Percentiles rank a stretch among this genome's conserved stretches.
These are phyloP conservation scores for Coemansia sp. DNA, from an alignment of 192 early-diverging fungal species.

Conservation along the genomic window DNA sequence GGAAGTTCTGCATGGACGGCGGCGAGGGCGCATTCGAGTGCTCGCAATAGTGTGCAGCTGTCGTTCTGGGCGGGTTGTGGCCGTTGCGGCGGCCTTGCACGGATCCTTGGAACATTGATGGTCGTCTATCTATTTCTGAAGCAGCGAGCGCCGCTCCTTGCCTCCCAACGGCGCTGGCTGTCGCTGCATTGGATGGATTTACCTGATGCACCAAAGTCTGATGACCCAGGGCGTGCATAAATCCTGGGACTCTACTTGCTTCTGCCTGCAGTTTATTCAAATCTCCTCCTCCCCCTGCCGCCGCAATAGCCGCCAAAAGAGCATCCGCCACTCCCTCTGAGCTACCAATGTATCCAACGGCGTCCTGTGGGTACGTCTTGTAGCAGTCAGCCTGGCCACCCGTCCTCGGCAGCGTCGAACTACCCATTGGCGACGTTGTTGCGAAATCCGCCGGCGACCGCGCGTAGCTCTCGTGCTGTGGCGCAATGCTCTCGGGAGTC, in stretches of 20 bases:
- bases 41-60: not conserved
- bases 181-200: conserved; percentile 1
- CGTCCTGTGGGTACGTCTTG: conserved; percentile 2
- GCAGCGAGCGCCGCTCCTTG: not conserved
- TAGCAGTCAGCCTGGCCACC: not conserved
- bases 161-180: not conserved
- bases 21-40: not conserved
- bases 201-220: conserved; percentile 6
- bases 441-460: conserved; percentile 1
- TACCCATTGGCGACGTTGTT: not conserved
- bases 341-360: not conserved
- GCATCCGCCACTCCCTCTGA: not conserved
- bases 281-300: not conserved
- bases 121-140: not conserved
- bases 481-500: conserved; percentile 1
- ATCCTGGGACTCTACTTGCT: not conserved
- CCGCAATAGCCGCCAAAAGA: not conserved
- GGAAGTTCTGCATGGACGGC: not conserved
- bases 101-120: not conserved
- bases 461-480: not conserved
- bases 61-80: not conserved
- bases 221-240: conserved; percentile 2
- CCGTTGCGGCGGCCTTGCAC: not conserved
- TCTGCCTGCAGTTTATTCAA: not conserved
- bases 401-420: not conserved